phyloP scores from a whole-genome alignment of 2,329 filamentous ascomycete species.

The Aspergillus ibericus region DNA sequence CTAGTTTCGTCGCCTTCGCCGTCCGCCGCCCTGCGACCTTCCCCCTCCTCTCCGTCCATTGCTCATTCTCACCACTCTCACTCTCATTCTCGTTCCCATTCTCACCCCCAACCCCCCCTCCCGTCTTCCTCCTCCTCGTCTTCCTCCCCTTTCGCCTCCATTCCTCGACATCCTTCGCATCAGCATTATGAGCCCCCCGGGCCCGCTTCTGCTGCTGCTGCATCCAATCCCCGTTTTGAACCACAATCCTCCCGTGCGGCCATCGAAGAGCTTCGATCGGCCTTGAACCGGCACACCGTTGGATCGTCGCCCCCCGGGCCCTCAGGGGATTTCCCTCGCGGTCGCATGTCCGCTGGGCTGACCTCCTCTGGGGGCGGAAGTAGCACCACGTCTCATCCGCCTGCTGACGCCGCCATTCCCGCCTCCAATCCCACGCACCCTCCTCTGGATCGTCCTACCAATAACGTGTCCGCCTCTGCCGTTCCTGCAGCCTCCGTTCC shows the following conservation, averaged over 20 bases:
- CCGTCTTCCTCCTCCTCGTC: slow-evolving; percentile 13
- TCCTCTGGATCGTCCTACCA: slow-evolving; percentile 9
- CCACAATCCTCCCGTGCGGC: slow-evolving; percentile 38
- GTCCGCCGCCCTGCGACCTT: slow-evolving; percentile 38
- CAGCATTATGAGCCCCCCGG: slow-evolving; percentile 34
- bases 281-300: slow-evolving; percentile 41
- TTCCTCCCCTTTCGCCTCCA: slow-evolving; percentile 15
- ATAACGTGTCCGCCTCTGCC: slow-evolving; percentile 14
- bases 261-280: slow-evolving; percentile 44
- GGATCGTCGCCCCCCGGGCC: slow-evolving; percentile 33
- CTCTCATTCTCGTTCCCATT: slow-evolving; percentile 16
- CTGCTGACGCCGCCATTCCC: slow-evolving; percentile 16
- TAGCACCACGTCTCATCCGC: slow-evolving; percentile 21
- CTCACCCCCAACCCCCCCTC: slow-evolving; percentile 9
- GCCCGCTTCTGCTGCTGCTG: slow-evolving; percentile 20
- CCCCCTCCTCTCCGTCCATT: slow-evolving; percentile 26
- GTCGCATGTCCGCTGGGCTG: slow-evolving; percentile 37
- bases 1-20: slow-evolving; percentile 45
- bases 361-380: slow-evolving; percentile 34
- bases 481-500: slow-evolving; percentile 17
- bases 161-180: slow-evolving; percentile 13
- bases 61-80: slow-evolving; percentile 20
- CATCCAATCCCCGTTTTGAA: slow-evolving; percentile 28
- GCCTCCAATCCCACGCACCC: slow-evolving; percentile 7
- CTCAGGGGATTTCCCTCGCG: slow-evolving; percentile 35